A percentile compares a stretch with the other conserved stretches of the same genome.
phyloP scores from a whole-genome alignment of 495 filamentous ascomycete species.

The Entonaema liquescens region DNA sequence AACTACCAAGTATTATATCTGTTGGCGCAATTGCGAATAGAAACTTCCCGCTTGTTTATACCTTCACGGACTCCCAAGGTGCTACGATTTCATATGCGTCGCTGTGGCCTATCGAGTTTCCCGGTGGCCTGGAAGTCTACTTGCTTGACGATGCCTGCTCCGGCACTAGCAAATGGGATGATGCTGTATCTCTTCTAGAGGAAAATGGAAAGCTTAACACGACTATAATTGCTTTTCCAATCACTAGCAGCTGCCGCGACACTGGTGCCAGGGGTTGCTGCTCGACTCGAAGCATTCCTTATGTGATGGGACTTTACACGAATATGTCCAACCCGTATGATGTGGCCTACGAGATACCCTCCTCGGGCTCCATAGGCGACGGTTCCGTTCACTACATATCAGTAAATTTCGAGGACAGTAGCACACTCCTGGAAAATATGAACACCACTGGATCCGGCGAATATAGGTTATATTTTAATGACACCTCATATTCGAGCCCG shows the following conservation, averaged over 20 bases:
- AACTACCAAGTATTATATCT: conserved; percentile 18
- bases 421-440: conserved; percentile 10
- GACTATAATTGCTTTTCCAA: conserved; percentile 40
- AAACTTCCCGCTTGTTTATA: conserved; percentile 33
- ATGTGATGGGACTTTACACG: conserved; percentile 32
- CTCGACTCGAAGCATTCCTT: conserved; percentile 9
- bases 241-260: conserved; percentile 22
- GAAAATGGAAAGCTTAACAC: conserved; percentile 28
- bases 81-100: conserved; percentile 37
- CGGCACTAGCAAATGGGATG: conserved; percentile 22
- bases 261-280: conserved; percentile 29
- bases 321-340: conserved; percentile 27
- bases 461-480: conserved; percentile 33
- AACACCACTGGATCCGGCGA: conserved; percentile 17
- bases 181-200: conserved; percentile 17
- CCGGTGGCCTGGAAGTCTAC: conserved; percentile 27
- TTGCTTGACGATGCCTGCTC: conserved; percentile 28
- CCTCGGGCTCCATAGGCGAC: conserved; percentile 24
- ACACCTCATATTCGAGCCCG: conserved; percentile 28
- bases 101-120: conserved; percentile 36
- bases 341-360: conserved; percentile 30
- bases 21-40: conserved; percentile 32
- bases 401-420: conserved; percentile 12
- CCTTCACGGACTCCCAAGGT: conserved; percentile 34
- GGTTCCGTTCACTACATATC: conserved; percentile 30